Evolutionary conservation across 129 eudicot species (phyloP).

Genomic region (Solidago caesia): DNA sequence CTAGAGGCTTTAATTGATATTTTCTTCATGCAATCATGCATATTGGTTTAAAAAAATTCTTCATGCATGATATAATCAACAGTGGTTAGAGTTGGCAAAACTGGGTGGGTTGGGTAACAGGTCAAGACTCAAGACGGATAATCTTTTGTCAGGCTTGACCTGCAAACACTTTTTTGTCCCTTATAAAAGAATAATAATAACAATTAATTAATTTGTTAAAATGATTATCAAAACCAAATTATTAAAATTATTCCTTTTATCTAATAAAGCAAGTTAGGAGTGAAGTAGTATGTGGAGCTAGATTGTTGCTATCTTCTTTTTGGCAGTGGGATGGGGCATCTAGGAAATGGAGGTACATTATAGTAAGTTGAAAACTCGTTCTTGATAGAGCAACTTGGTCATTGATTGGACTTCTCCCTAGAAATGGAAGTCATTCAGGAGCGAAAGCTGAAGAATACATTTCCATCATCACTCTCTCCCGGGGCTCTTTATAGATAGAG

Average conservation of each 20-base stretch:
- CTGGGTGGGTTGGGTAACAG: constrained; percentile 10
- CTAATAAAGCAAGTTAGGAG: not conserved
- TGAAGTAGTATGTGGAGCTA: too few species aligned
- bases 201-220: not conserved
- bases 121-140: not conserved
- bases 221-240: not conserved
- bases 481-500: too few species aligned
- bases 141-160: not conserved
- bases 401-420: not conserved
- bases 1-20: not conserved
- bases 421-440: not conserved
- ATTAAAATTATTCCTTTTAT: not conserved
- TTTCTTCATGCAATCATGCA: not conserved
- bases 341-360: too few species aligned
- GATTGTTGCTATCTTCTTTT: too few species aligned
- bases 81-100: not conserved
- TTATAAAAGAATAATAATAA: not conserved
- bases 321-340: too few species aligned
- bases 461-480: too few species aligned
- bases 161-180: not conserved
- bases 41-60: constrained; percentile 12
- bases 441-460: too few species aligned
- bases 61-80: not conserved
- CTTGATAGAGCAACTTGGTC: not conserved
- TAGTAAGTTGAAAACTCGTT: too few species aligned